Evolutionary conservation across 1,284 basidiomycete genomes (phyloP), one percentile per base, ranked within the genome.

Genomic region (Volvariella surrecta): DNA sequence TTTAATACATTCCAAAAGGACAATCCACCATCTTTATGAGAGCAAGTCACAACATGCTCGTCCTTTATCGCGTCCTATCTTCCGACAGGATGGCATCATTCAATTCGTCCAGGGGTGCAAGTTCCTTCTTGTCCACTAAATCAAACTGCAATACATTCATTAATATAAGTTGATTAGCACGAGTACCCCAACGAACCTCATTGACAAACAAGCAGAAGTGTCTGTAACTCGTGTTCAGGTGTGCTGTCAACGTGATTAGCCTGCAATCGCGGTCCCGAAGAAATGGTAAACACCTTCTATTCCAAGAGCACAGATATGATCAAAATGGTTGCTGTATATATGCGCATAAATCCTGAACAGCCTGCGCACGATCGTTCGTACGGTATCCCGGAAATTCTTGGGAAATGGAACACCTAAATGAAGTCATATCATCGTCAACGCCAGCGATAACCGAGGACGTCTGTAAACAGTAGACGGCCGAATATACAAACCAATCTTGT

Each of bases 291-390:
- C 51, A 95, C 93, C 93, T 77, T 99, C 96, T 48, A 99, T 97
- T 11, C 93, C 93, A 40, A 99, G 68, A 6, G 95, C 96, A 62
- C 95, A 99, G 48, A 99, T 91, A 58, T 98, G 95, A 56, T 98
- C 95, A 63, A 99, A 99, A 66, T 99, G 96, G 55, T 94, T 94
- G 73, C 95, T 96, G 71, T 99, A 99, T 56, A 99, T 83, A 63
- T 99, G 96, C 17, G 94, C 96, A 59, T 99, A 99, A 34, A 99
- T 89, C 11, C 96, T 77, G 75, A 99, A 99, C 39, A 99, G 66
- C 19, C 96, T 77, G 42, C 96, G 77, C 45, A 94, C 78, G 47
- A 99, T 93, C 11, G 90, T 92, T 61, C 92, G 87, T 50, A 97
- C 85, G 0, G 89, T 95, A 16, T 89, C 82, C 37, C 83, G 79